phyloP scores from a whole-genome alignment of 78 protist species.

The Guillardia theta region DNA sequence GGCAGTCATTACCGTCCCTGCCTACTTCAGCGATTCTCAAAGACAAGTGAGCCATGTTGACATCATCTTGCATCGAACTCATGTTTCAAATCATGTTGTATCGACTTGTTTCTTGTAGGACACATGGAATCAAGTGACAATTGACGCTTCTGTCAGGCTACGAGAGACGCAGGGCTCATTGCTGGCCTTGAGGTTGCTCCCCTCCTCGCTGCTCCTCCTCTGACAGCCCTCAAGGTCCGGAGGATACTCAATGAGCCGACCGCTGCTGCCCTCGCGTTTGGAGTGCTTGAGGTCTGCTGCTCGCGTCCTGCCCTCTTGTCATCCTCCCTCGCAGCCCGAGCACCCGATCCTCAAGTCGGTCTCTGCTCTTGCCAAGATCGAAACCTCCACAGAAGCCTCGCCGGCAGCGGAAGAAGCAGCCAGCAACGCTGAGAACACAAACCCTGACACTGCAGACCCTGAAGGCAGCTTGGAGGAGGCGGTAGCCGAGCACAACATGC shows the following conservation, averaged over 20 bases:
- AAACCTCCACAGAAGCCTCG: too few relatives aligned
- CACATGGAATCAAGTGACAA: too few relatives aligned
- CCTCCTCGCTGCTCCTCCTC: too few relatives aligned
- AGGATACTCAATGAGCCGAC: background rate
- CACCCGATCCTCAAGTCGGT: background rate
- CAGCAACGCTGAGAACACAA: too few relatives aligned
- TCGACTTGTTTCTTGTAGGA: too few relatives aligned
- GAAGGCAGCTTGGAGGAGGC: background rate
- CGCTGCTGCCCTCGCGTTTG: background rate
- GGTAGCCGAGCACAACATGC: background rate
- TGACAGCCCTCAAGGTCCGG: background rate
- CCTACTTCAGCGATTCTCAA: constrained; percentile 36
- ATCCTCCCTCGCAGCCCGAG: background rate
- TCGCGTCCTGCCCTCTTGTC: background rate
- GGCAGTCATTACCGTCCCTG: constrained; percentile 22
- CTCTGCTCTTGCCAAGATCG: too few relatives aligned
- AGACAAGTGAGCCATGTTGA: too few relatives aligned
- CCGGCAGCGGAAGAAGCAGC: too few relatives aligned
- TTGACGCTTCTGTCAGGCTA: too few relatives aligned
- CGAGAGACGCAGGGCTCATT: background rate
- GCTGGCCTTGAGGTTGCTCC: constrained; percentile 40
- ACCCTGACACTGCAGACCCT: too few relatives aligned
- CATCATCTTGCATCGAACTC: too few relatives aligned
- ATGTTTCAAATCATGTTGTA: too few relatives aligned
- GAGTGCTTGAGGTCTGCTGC: background rate